These are phyloP conservation scores for Discostella pseudostelligera DNA, from an alignment of 108 stramenopile species.

Conservation along the genomic window DNA sequence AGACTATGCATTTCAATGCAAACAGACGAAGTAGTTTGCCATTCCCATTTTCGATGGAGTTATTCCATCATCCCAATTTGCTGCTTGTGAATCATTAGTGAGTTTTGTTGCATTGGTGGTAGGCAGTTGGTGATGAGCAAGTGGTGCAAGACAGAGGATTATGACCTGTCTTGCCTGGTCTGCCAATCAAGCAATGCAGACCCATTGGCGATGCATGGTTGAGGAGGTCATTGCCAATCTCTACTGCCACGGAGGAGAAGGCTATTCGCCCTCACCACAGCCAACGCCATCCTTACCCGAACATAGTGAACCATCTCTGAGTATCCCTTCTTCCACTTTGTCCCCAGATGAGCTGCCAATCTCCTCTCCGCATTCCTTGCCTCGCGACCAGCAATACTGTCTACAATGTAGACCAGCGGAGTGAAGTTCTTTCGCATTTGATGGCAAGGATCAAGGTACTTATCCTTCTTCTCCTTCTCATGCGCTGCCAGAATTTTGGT, in stretches of 20 bases:
- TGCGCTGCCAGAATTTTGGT: conserved; percentile 18
- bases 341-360: conserved; percentile 8
- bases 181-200: too few species aligned
- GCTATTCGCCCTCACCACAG: conserved; percentile 27
- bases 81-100: too few species aligned
- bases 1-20: too few species aligned
- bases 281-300: conserved; percentile 17
- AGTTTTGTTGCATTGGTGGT: too few species aligned
- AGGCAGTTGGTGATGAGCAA: too few species aligned
- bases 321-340: conserved; percentile 28
- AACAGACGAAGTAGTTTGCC: too few species aligned
- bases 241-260: conserved; percentile 13
- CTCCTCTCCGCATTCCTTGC: conserved; percentile 15
- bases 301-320: conserved; percentile 26
- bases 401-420: conserved; percentile 42
- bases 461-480: conserved; percentile 38
- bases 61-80: too few species aligned
- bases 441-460: conserved; percentile 25
- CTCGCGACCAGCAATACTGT: conserved; percentile 32
- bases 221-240: not conserved
- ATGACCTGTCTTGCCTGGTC: not conserved
- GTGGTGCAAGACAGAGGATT: not conserved
- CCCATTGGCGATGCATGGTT: too few species aligned
- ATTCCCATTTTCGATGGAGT: too few species aligned
- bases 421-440: conserved; percentile 30